Evolutionary conservation across 2,329 filamentous ascomycete genomes (phyloP).

Genomic region (Stachybotrys elegans): DNA sequence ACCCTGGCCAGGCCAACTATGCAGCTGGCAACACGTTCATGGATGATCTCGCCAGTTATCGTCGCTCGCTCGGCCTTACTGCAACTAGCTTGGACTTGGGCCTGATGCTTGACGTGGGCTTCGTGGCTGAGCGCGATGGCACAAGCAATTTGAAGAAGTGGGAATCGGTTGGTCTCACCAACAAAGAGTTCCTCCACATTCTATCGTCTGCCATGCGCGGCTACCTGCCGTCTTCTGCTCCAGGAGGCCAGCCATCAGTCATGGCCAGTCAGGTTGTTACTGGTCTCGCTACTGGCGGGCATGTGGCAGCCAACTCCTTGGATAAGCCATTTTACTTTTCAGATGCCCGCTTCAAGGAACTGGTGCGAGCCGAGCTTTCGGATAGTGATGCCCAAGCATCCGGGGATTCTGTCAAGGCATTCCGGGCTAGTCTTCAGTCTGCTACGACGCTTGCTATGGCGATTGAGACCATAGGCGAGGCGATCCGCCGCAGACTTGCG

Average conservation of each 20-base stretch:
- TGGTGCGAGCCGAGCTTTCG: background rate
- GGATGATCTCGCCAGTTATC: slow-evolving; percentile 24
- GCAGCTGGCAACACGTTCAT: slow-evolving; percentile 28
- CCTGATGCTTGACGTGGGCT: slow-evolving; percentile 16
- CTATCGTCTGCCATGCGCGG: slow-evolving; percentile 9
- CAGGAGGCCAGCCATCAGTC: background rate
- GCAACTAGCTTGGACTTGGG: slow-evolving; percentile 18
- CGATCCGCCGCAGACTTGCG: too few species aligned
- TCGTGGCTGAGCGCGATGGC: slow-evolving; percentile 14
- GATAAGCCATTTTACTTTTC: background rate
- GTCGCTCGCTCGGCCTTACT: slow-evolving; percentile 9
- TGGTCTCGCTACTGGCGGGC: background rate
- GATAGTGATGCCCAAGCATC: background rate
- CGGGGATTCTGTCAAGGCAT: slow-evolving; percentile 4
- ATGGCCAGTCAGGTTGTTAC: background rate
- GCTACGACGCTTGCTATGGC: slow-evolving; percentile 8
- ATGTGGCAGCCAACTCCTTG: background rate
- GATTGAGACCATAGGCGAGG: slow-evolving; percentile 12
- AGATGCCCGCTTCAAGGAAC: background rate
- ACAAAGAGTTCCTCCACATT: slow-evolving; percentile 11
- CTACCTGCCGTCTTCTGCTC: background rate
- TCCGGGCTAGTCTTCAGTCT: slow-evolving; percentile 8
- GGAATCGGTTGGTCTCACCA: slow-evolving; percentile 9
- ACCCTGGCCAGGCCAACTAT: slow-evolving; percentile 34
- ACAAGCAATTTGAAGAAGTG: slow-evolving; percentile 9